Conservation (phyloP, 768 basidiomycete species). For the Amanita pallidorosea region DNA sequence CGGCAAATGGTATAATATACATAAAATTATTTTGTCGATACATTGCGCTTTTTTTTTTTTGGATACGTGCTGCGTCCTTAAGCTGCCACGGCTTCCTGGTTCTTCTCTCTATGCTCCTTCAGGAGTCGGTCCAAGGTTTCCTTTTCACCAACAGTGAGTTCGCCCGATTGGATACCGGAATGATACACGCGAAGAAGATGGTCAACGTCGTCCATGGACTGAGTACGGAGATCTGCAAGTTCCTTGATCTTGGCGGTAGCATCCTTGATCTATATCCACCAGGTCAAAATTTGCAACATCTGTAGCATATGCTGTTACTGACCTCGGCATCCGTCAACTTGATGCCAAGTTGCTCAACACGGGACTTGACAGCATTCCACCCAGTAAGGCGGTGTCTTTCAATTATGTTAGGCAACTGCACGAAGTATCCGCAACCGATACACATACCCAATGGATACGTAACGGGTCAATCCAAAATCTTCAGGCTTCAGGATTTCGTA, state of each 20-base stretch:
- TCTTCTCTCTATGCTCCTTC: constrained; percentile 52
- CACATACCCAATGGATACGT: constrained; percentile 88
- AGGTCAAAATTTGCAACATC: constrained; percentile 1
- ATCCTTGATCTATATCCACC: constrained; percentile 76
- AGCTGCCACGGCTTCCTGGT: constrained; percentile 12
- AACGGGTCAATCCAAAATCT: constrained; percentile 95
- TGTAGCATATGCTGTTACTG: constrained; percentile 10
- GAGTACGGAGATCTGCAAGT: constrained; percentile 94
- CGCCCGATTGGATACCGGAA: constrained; percentile 84
- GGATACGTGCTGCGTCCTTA: not conserved
- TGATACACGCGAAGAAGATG: constrained; percentile 93
- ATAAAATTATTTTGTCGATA: constrained; percentile 1
- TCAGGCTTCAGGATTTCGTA: constrained; percentile 99
- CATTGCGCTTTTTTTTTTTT: constrained; percentile 1
- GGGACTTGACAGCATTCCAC: constrained; percentile 99
- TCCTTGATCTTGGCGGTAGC: constrained; percentile 99
- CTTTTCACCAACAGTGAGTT: constrained; percentile 90
- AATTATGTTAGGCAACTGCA: not conserved
- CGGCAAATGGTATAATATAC: constrained; percentile 1
- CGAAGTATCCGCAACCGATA: not conserved
- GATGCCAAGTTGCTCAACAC: constrained; percentile 94
- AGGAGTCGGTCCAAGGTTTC: constrained; percentile 83
- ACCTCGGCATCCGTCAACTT: constrained; percentile 85
- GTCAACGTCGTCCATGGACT: constrained; percentile 99
- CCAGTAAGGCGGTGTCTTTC: constrained; percentile 86